These are phyloP conservation scores for Circinella umbellata DNA, from an alignment of 371 early-diverging fungal species.

Conservation along the genomic window DNA sequence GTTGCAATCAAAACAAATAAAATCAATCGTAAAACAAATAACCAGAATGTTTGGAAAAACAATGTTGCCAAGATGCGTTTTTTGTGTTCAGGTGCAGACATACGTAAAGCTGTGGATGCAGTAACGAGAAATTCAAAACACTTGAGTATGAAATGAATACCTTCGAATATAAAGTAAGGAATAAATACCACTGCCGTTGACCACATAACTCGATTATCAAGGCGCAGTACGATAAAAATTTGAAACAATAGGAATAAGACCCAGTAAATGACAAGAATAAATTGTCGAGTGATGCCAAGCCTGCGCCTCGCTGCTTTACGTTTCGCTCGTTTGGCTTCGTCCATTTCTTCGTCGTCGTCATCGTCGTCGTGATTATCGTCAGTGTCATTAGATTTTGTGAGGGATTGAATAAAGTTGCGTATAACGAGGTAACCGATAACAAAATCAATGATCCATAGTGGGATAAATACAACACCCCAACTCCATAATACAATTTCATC, in stretches of 20 bases:
- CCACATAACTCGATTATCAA: constrained; percentile 55
- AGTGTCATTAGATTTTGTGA: constrained; percentile 16
- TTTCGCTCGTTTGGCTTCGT: constrained; percentile 20
- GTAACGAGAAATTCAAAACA: constrained; percentile 30
- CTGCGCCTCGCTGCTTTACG: constrained; percentile 22
- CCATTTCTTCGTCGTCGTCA: constrained; percentile 29
- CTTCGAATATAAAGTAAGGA: constrained; percentile 76
- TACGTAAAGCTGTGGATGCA: constrained; percentile 8
- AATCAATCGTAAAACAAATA: constrained; percentile 56
- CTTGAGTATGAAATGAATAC: constrained; percentile 44
- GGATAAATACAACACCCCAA: constrained; percentile 78
- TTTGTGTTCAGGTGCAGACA: constrained; percentile 2
- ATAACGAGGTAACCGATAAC: constrained; percentile 35
- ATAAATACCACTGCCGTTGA: constrained; percentile 65
- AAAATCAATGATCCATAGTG: constrained; percentile 77
- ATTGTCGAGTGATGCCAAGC: constrained; percentile 14
- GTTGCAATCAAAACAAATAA: constrained; percentile 65
- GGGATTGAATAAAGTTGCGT: constrained; percentile 22
- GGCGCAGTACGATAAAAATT: constrained; percentile 56
- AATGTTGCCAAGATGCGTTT: constrained; percentile 2
- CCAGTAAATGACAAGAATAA: constrained; percentile 34
- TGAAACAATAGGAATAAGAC: constrained; percentile 52
- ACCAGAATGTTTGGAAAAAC: constrained; percentile 62
- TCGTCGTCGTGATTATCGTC: constrained; percentile 39
- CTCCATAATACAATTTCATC: constrained; percentile 74